Percentiles rank a stretch among this genome's conserved stretches.
phyloP scores from a whole-genome alignment of 2,329 filamentous ascomycete genomes.

The Colletotrichum cuscutae region DNA sequence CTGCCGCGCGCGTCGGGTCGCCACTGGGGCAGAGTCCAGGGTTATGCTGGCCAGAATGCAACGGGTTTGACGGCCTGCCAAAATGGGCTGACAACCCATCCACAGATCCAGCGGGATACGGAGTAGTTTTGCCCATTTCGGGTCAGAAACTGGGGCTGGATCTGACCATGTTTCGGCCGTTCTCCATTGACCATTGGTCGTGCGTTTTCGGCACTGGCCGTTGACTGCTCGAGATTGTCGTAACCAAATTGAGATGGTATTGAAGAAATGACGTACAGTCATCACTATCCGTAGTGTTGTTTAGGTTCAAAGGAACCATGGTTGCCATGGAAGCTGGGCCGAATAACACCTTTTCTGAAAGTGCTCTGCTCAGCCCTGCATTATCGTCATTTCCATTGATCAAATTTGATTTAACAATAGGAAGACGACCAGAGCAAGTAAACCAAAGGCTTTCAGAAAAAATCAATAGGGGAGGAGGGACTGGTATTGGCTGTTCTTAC shows the following conservation, averaged over 20 bases:
- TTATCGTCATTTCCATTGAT: background rate
- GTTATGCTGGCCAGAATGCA: background rate
- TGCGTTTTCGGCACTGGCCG: background rate
- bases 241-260: background rate
- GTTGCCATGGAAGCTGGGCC: background rate
- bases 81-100: conserved; percentile 25
- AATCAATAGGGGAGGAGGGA: too few species aligned
- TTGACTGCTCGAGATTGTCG: background rate
- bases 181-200: background rate
- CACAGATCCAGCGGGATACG: background rate
- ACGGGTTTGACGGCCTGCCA: conserved; percentile 16
- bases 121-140: background rate
- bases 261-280: background rate
- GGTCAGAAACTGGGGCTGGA: background rate
- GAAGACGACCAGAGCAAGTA: too few species aligned
- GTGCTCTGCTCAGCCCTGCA: background rate
- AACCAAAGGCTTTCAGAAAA: too few species aligned
- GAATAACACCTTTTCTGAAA: background rate
- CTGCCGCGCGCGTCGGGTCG: conserved; percentile 25
- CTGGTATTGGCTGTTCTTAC: too few species aligned
- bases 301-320: background rate
- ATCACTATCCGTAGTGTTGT: background rate
- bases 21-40: conserved; percentile 1
- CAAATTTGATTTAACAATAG: background rate
- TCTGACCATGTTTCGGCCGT: background rate